Conservation (phyloP, 331 rosid species). For the Telfairia occidentalis region DNA sequence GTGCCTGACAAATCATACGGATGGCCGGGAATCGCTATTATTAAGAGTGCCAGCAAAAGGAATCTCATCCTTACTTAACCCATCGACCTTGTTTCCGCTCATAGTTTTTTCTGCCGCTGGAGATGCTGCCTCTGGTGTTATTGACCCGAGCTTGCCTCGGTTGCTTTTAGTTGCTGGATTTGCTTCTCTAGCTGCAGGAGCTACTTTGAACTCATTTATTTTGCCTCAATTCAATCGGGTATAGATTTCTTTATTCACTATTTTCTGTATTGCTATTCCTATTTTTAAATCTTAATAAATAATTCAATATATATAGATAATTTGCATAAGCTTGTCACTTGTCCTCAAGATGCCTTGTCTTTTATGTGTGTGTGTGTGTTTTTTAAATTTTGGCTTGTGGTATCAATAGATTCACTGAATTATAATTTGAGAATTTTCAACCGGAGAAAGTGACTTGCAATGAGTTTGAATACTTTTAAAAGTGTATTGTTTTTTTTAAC, state of each 20-base stretch:
- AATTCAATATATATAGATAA: not conserved
- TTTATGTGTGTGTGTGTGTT: not conserved
- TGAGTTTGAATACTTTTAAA: not conserved
- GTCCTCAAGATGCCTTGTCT: not conserved
- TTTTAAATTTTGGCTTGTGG: not conserved
- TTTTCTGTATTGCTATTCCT: not conserved
- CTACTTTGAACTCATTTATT: conserved; percentile 51
- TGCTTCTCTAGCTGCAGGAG: conserved; percentile 70
- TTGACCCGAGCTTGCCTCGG: conserved; percentile 81
- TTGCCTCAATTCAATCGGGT: conserved; percentile 72
- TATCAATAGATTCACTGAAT: not conserved
- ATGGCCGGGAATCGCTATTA: conserved; percentile 78
- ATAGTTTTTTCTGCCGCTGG: conserved; percentile 71
- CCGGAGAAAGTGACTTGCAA: not conserved
- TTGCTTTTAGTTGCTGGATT: conserved; percentile 53
- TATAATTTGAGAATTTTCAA: not conserved
- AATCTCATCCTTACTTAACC: conserved; percentile 45
- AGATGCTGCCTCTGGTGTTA: conserved; percentile 78
- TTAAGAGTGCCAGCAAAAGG: conserved; percentile 69
- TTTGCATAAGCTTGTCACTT: not conserved
- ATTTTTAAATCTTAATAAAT: not conserved
- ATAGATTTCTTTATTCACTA: conserved; percentile 1
- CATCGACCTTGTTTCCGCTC: conserved; percentile 62
- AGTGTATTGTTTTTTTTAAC: too few species aligned
- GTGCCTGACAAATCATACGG: conserved; percentile 80